Base-by-base conservation (phyloP, 2,329 filamentous ascomycete species). In the Microascus cirrosus region DNA sequence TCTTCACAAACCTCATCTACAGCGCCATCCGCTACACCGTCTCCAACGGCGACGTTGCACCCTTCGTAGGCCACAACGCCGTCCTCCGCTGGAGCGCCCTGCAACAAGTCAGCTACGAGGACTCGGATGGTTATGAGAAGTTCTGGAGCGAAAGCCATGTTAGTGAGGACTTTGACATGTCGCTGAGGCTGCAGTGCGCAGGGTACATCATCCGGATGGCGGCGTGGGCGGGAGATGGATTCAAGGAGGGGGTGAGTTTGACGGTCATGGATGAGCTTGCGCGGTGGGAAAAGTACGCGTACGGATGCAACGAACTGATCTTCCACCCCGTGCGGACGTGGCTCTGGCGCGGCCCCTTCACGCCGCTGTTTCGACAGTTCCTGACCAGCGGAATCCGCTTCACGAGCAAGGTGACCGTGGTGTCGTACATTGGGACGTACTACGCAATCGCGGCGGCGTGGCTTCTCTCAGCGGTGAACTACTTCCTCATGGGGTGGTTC, bases 241-340 rank as follows among this genome's bases (percentile, higher is more conserved):
- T 90, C 76, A 86, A 90, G 68, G 89, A 93, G 68, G 89, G 89
- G 62, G 89, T 93, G 57, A 92, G 89, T 1, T 75, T 93, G 59
- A 93, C 89, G 0, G 87, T 93, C 11, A 91, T 93, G 67, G 89
- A 93, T 70, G 89, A 93, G 70, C 77, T 93, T 60, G 86, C 87
- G 1, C 85, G 89, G 59, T 93, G 89, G 89, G 89, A 93, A 67
- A 93, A 93, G 71, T 91, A 91, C 68, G 89, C 89, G 2, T 92
- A 90, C 65, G 88, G 89, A 42, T 92, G 89, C 72, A 89, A 88
- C 69, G 89, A 92, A 73, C 77, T 93, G 59, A 22, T 93, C 59
- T 93, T 94, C 75, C 81, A 93, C 67, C 89, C 89, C 2, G 75
- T 93, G 60, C 80, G 81, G 60, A 84, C 83, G 63, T 93, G 89